phyloP scores from a whole-genome alignment of 495 filamentous ascomycete species.

The Cladorrhinum samala region DNA sequence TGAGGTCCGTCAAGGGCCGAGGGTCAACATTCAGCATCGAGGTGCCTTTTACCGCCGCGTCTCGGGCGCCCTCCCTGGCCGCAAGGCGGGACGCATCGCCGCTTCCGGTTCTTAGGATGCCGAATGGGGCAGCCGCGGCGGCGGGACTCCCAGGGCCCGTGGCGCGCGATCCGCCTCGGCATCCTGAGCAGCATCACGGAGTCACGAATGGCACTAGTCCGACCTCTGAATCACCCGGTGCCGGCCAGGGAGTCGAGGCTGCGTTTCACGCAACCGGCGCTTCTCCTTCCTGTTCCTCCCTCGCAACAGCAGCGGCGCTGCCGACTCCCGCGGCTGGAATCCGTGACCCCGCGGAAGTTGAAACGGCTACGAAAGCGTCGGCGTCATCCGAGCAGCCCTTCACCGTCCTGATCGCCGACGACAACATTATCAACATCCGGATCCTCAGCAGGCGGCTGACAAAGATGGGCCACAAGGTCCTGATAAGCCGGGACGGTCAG shows the following conservation, averaged over 20 bases:
- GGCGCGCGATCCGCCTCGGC: too few relatives aligned
- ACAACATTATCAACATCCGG: conserved; percentile 75
- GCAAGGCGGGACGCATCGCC: conserved; percentile 17
- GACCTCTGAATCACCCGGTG: too few relatives aligned
- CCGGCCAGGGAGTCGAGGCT: too few relatives aligned
- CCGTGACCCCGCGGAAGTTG: too few relatives aligned
- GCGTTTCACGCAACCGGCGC: too few relatives aligned
- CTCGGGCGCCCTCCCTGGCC: conserved; percentile 14
- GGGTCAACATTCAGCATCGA: conserved; percentile 22
- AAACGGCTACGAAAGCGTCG: too few relatives aligned
- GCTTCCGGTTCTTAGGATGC: conserved; percentile 17
- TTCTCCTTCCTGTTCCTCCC: background rate
- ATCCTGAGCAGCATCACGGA: too few relatives aligned
- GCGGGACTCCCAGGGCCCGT: too few relatives aligned
- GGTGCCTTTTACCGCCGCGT: conserved; percentile 24
- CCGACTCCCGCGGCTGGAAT: too few relatives aligned
- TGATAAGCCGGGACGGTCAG: conserved; percentile 70
- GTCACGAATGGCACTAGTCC: too few relatives aligned
- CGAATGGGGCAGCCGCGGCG: too few relatives aligned
- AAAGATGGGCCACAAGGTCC: conserved; percentile 62
- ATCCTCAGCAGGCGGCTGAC: conserved; percentile 70
- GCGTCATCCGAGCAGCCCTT: too few relatives aligned
- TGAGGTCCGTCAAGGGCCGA: conserved; percentile 12
- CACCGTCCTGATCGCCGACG: conserved; percentile 69
- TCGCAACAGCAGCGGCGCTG: background rate